Percentiles rank a stretch among this genome's conserved stretches.
Evolutionary conservation across 2,329 filamentous ascomycete species (phyloP).

Genomic region (Chaetomiaceae sp.): DNA sequence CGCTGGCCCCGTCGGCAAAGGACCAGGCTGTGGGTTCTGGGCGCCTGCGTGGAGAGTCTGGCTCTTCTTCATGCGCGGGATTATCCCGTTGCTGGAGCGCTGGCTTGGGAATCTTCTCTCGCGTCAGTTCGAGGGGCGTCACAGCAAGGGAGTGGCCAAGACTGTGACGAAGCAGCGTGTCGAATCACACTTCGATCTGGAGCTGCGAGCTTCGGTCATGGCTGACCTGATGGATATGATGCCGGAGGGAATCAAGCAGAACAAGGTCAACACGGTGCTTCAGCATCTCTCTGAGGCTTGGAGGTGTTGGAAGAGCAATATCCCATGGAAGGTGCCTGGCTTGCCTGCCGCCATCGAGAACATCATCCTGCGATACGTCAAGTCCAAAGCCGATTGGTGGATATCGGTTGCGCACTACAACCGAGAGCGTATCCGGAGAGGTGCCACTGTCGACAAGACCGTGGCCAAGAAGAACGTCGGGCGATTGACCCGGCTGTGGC

Average conservation of each 20-base stretch:
- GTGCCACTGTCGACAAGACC: conserved; percentile 97
- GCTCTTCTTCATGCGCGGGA: conserved; percentile 98
- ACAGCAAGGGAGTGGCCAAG: conserved; percentile 98
- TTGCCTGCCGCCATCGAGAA: conserved; percentile 96
- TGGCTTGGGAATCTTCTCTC: conserved; percentile 97
- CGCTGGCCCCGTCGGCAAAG: conserved; percentile 91
- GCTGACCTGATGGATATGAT: conserved; percentile 99
- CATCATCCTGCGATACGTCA: conserved; percentile 96
- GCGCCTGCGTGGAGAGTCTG: conserved; percentile 97
- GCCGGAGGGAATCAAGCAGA: conserved; percentile 99
- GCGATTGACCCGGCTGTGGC: conserved; percentile 87
- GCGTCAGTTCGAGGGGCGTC: conserved; percentile 94
- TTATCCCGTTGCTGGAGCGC: conserved; percentile 90
- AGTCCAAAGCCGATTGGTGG: conserved; percentile 99
- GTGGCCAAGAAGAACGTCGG: conserved; percentile 99
- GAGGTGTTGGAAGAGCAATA: conserved; percentile 99
- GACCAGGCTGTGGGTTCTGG: conserved; percentile 98
- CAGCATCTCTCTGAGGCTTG: conserved; percentile 97
- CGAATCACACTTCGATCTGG: conserved; percentile 95
- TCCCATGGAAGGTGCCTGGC: conserved; percentile 98
- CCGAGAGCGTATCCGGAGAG: conserved; percentile 89
- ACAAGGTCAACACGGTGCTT: conserved; percentile 96
- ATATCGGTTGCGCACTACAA: conserved; percentile 99
- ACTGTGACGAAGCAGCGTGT: conserved; percentile 99
- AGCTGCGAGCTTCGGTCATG: conserved; percentile 97